Evolutionary conservation across 2,329 filamentous ascomycete genomes (phyloP).

Genomic region (Fusarium penzigii): DNA sequence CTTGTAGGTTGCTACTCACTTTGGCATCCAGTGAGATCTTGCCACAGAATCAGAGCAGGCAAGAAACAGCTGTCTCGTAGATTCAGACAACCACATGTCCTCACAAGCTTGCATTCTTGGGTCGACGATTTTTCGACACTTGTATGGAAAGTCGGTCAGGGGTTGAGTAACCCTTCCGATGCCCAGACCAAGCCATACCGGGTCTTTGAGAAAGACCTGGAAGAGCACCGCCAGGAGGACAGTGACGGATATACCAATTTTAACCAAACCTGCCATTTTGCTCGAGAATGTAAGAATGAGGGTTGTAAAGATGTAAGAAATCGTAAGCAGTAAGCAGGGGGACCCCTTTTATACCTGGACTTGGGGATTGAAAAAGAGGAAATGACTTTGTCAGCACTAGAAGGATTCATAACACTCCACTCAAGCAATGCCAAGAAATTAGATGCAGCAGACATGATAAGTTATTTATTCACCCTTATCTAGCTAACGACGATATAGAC

Average conservation of each 20-base stretch:
- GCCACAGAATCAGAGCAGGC: conserved; percentile 23
- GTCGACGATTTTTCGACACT: conserved; percentile 23
- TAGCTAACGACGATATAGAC: too few species aligned
- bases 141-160: conserved; percentile 26
- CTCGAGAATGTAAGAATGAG: too few species aligned
- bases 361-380: too few species aligned
- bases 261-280: conserved; percentile 16
- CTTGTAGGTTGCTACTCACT: conserved; percentile 5
- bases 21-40: conserved; percentile 21
- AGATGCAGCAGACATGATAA: background rate
- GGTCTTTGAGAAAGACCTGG: conserved; percentile 23
- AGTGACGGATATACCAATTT: conserved; percentile 13
- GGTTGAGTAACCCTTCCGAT: conserved; percentile 22
- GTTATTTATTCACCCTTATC: too few species aligned
- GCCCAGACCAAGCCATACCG: conserved; percentile 24
- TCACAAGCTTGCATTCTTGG: conserved; percentile 23
- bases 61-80: conserved; percentile 25
- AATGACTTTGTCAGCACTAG: too few species aligned
- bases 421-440: background rate
- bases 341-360: too few species aligned
- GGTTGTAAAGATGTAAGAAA: background rate
- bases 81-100: conserved; percentile 28
- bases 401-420: too few species aligned
- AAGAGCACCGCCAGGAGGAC: conserved; percentile 20
- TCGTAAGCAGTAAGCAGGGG: background rate